These are phyloP conservation scores for Aspergillus sp. DNA, from an alignment of 2,329 filamentous ascomycete genomes.

Conservation along the genomic window DNA sequence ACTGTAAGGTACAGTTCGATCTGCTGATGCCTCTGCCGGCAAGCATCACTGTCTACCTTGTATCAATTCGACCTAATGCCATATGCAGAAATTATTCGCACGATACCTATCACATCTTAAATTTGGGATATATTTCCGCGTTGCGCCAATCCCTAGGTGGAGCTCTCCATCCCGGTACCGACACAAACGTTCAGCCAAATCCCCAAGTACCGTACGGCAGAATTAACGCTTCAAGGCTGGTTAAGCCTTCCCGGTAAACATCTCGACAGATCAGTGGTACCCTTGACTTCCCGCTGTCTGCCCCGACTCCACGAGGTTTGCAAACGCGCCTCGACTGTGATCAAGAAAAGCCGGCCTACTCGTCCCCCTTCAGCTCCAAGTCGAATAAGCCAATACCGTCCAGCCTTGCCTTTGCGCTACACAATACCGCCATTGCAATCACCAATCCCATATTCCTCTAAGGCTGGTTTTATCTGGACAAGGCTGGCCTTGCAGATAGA, in stretches of 20 bases:
- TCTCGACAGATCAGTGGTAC: not conserved
- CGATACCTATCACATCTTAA: not conserved
- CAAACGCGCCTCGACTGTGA: not conserved
- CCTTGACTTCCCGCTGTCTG: not conserved
- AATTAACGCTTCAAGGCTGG: not conserved
- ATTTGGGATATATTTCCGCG: not conserved
- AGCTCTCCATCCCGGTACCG: no score
- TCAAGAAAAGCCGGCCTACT: not conserved
- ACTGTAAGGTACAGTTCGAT: constrained; percentile 9
- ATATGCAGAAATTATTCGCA: not conserved
- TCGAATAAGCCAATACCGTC: not conserved
- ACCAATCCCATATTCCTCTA: not conserved
- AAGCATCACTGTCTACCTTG: not conserved
- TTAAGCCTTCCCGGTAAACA: not conserved
- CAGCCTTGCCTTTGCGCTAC: not conserved
- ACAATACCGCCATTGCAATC: not conserved
- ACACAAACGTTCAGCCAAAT: not conserved
- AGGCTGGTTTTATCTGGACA: constrained; percentile 8
- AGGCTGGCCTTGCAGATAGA: constrained; percentile 22
- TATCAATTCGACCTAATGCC: not conserved
- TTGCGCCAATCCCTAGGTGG: not conserved
- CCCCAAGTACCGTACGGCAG: not conserved
- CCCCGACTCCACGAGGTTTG: not conserved
- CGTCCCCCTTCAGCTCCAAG: not conserved
- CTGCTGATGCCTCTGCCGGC: not conserved